A percentile compares a stretch with the other conserved stretches of the same genome.
Evolutionary conservation across 2,329 filamentous ascomycete species (phyloP).

Genomic region (Achaetomium macrosporum): DNA sequence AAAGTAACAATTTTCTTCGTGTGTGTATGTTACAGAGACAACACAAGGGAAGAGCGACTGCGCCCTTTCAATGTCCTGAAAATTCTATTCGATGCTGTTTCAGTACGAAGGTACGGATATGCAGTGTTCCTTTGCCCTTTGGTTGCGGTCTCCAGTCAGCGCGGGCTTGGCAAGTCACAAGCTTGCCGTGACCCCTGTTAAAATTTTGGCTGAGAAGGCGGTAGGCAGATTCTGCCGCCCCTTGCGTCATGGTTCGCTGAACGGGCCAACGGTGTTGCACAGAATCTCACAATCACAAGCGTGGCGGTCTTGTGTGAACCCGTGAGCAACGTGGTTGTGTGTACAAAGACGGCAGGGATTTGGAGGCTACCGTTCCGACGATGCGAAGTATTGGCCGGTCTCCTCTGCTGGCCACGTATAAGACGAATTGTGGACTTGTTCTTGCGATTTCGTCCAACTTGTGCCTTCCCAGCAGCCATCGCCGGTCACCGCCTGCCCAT

Average conservation of each 20-base stretch:
- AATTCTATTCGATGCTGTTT: too few relatives aligned
- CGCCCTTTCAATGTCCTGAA: too few relatives aligned
- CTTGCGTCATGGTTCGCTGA: conserved; percentile 19
- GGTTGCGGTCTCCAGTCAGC: too few relatives aligned
- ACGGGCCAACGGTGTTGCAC: conserved; percentile 14
- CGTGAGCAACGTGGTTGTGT: neutral
- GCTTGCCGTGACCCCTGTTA: neutral
- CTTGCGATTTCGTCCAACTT: conserved; percentile 3
- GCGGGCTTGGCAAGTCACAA: conserved; percentile 9
- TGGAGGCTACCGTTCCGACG: neutral
- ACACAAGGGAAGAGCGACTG: too few relatives aligned
- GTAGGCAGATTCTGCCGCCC: conserved; percentile 11
- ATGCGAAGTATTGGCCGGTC: conserved; percentile 1
- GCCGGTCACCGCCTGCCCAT: conserved; percentile 17
- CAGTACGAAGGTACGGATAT: too few relatives aligned
- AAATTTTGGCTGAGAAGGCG: conserved; percentile 13
- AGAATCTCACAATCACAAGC: conserved; percentile 2
- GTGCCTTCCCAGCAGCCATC: conserved; percentile 6
- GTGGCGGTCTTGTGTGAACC: conserved; percentile 2
- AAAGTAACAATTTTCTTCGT: too few relatives aligned
- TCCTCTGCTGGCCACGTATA: conserved; percentile 8
- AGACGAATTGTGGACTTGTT: neutral
- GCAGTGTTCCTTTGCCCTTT: too few relatives aligned
- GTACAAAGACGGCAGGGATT: conserved; percentile 3
- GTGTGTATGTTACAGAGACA: too few relatives aligned